These are phyloP conservation scores for Eutrema yunnanense DNA, from an alignment of 345 rosid genomes.

Conservation along the genomic window DNA sequence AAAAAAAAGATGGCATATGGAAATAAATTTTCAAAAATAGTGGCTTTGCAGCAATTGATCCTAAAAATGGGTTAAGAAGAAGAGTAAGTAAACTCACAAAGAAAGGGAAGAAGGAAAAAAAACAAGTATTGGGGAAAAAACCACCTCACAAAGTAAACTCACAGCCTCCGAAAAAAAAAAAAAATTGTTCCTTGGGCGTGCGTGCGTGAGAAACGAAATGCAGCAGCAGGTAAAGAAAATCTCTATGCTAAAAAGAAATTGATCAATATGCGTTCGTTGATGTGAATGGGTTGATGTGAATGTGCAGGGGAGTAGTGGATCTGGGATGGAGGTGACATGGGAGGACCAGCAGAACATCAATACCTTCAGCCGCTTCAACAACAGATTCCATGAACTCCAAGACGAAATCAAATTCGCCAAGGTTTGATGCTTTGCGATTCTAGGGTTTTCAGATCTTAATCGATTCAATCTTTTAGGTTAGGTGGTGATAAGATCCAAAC, in stretches of 20 bases:
- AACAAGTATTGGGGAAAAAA: too few relatives aligned
- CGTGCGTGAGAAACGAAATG: conserved; percentile 1
- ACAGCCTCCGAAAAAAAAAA: neutral
- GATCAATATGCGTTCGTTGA: neutral
- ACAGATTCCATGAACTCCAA: conserved; percentile 72
- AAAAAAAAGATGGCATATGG: too few relatives aligned
- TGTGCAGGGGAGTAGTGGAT: conserved; percentile 62
- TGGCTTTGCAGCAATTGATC: too few relatives aligned
- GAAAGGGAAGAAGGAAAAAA: too few relatives aligned
- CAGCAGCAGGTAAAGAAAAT: conserved; percentile 22
- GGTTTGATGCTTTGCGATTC: conserved; percentile 34
- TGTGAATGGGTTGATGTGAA: conserved; percentile 12
- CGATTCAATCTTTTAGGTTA: too few relatives aligned
- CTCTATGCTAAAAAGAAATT: neutral
- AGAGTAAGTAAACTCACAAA: too few relatives aligned
- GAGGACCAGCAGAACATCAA: conserved; percentile 96
- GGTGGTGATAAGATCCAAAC: neutral
- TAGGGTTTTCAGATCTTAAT: neutral
- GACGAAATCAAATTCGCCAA: conserved; percentile 81
- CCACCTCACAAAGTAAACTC: too few relatives aligned
- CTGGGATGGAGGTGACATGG: conserved; percentile 90
- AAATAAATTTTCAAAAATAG: too few relatives aligned
- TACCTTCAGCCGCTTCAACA: conserved; percentile 76
- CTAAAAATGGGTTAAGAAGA: too few relatives aligned
- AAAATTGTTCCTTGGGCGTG: neutral